phyloP scores from a whole-genome alignment of 371 early-diverging fungal genomes.

The Smittium mucronatum region DNA sequence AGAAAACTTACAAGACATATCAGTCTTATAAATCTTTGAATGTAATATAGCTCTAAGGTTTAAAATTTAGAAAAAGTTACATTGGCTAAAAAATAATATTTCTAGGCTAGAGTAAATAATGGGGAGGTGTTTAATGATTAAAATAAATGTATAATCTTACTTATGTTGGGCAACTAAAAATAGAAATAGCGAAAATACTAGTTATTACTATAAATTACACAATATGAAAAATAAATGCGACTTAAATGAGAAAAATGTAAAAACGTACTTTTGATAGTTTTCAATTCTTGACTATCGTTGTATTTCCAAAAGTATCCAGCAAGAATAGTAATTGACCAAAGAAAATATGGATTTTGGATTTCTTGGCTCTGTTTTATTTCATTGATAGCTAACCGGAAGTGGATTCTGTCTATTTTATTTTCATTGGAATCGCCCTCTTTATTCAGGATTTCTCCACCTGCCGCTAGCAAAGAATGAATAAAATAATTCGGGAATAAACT shows the following conservation, averaged over 20 bases:
- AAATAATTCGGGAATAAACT: constrained; percentile 1
- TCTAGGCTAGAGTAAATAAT: neutral
- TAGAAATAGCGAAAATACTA: neutral
- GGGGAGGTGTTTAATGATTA: neutral
- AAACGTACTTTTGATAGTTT: neutral
- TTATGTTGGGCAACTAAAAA: neutral
- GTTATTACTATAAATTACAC: neutral
- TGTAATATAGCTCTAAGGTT: neutral
- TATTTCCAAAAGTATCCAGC: neutral
- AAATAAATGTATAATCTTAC: neutral
- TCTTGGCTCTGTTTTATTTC: neutral
- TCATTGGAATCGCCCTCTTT: neutral
- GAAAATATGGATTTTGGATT: neutral
- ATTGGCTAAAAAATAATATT: neutral
- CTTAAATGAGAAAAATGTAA: neutral
- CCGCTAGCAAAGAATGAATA: neutral
- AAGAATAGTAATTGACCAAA: neutral
- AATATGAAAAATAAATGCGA: neutral
- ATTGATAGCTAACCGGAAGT: neutral
- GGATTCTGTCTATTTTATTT: neutral
- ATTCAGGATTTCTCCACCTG: neutral
- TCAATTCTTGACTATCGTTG: neutral
- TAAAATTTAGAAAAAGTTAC: neutral
- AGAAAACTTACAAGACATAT: neutral
- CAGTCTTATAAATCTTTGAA: neutral